Conservation (phyloP, 2,329 filamentous ascomycete species). For the Aspergillus terreus region DNA sequence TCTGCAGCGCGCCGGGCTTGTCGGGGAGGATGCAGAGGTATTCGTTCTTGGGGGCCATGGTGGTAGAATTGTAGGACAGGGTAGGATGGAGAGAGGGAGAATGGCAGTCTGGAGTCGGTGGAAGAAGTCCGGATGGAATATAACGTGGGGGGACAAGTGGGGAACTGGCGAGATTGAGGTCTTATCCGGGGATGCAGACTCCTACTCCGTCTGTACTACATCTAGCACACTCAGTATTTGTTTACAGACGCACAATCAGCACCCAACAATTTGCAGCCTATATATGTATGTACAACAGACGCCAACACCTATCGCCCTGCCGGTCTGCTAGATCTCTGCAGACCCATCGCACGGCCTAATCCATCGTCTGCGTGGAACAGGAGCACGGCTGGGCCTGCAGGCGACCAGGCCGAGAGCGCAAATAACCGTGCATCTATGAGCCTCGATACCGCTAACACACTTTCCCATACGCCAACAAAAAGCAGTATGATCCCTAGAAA, state of each 20-base stretch:
- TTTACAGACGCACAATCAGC: conserved; percentile 1
- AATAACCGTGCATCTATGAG: conserved; percentile 19
- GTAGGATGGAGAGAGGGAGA: not conserved
- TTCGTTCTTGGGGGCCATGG: conserved; percentile 48
- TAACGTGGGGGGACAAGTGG: not conserved
- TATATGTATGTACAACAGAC: not conserved
- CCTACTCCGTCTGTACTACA: too few species aligned
- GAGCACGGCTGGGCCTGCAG: not conserved
- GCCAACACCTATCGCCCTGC: not conserved
- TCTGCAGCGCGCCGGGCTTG: conserved; percentile 56
- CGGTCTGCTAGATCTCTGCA: not conserved
- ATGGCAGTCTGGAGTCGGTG: not conserved
- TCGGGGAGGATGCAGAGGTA: conserved; percentile 70
- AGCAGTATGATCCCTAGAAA: conserved; percentile 20
- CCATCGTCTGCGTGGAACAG: not conserved
- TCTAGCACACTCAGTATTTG: too few species aligned
- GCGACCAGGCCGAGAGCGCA: conserved; percentile 5
- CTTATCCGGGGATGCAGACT: not conserved
- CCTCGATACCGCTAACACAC: conserved; percentile 27
- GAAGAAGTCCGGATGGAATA: not conserved
- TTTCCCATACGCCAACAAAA: conserved; percentile 34
- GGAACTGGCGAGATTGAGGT: not conserved
- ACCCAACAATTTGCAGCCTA: conserved; percentile 5
- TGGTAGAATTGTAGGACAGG: not conserved
- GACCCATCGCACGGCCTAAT: too few species aligned